Conservation (phyloP, 2,329 filamentous ascomycete species). For the Hirsutella thompsonii region DNA sequence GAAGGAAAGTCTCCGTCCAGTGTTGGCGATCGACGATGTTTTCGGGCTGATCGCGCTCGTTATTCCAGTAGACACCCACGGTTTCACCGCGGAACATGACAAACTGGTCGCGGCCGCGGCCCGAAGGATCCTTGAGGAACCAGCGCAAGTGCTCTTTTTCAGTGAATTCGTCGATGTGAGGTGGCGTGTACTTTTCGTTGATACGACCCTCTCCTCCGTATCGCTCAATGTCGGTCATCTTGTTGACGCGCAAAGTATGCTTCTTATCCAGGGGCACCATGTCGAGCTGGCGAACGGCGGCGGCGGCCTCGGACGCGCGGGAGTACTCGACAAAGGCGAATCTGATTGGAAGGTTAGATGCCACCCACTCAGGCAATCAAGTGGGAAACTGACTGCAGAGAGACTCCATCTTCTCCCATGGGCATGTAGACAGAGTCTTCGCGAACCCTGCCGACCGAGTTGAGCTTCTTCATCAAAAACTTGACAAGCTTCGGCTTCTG, state of each 20-base stretch:
- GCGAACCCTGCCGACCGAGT: conserved; percentile 67
- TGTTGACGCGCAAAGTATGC: conserved; percentile 92
- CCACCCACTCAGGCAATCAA: background rate
- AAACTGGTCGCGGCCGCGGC: conserved; percentile 85
- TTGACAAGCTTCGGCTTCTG: conserved; percentile 92
- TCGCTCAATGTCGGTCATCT: conserved; percentile 93
- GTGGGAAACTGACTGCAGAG: conserved; percentile 55
- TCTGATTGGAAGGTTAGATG: conserved; percentile 28
- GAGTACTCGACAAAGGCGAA: conserved; percentile 97
- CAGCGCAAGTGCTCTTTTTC: conserved; percentile 92
- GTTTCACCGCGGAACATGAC: conserved; percentile 86
- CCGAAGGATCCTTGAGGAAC: conserved; percentile 72
- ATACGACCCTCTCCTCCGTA: conserved; percentile 89
- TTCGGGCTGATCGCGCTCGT: conserved; percentile 84
- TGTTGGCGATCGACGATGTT: conserved; percentile 80
- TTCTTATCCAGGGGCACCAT: conserved; percentile 86
- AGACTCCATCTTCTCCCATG: conserved; percentile 73
- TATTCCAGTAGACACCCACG: conserved; percentile 97
- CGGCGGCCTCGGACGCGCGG: conserved; percentile 76
- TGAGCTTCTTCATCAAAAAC: conserved; percentile 89
- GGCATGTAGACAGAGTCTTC: conserved; percentile 93
- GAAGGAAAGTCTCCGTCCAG: conserved; percentile 97
- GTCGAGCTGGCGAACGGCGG: conserved; percentile 81
- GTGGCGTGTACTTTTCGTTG: conserved; percentile 78
- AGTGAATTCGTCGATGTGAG: conserved; percentile 70